A percentile compares a stretch with the other conserved stretches of the same genome.
phyloP scores from a whole-genome alignment of 345 rosid species.

The Eucalyptus polyanthemos region DNA sequence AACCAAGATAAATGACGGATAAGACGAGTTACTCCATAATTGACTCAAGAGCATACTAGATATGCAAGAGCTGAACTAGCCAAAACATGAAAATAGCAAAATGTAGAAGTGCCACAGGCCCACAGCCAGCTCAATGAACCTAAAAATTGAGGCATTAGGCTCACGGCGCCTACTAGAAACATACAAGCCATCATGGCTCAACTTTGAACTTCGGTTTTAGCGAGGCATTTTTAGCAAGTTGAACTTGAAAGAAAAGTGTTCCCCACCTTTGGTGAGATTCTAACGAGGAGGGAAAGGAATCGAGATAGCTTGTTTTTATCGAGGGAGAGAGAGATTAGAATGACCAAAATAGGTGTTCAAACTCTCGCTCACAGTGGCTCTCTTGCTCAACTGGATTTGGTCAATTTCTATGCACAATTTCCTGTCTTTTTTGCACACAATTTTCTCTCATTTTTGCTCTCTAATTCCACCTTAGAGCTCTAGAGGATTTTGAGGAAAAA shows the following conservation, averaged over 20 bases:
- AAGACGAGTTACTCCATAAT: neutral
- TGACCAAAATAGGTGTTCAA: neutral
- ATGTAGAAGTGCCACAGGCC: neutral
- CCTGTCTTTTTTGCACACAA: neutral
- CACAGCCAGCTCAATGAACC: neutral
- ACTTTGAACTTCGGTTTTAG: neutral
- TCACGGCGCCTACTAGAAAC: neutral
- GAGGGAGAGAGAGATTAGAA: neutral
- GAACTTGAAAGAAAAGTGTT: neutral
- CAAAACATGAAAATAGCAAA: neutral
- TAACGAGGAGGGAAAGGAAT: neutral
- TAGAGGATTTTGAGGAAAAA: neutral
- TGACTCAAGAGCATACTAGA: too few species aligned
- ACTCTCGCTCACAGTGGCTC: neutral
- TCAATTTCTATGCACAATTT: neutral
- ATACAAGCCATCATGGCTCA: neutral
- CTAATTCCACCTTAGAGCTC: neutral
- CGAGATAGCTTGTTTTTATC: neutral
- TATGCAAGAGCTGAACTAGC: neutral
- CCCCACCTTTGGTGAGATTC: neutral
- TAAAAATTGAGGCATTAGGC: neutral
- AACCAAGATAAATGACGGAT: neutral
- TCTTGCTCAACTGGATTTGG: neutral
- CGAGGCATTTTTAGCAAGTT: neutral
- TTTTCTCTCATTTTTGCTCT: neutral